Evolutionary conservation across 2,329 filamentous ascomycete species (phyloP).

Genomic region (Xylaria arbuscula): DNA sequence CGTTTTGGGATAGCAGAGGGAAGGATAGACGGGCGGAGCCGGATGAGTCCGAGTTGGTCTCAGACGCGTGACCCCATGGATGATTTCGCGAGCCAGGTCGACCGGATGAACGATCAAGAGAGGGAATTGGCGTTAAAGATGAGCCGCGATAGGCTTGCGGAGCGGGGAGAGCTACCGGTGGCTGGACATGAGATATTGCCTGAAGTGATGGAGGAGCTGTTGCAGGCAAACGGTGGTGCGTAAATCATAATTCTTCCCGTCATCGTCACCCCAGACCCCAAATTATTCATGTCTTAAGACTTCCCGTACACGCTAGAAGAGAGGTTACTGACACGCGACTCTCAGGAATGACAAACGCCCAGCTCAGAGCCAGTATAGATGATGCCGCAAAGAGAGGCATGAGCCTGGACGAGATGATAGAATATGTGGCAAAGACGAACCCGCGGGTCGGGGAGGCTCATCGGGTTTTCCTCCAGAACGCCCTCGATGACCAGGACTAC

Average conservation of each 20-base stretch:
- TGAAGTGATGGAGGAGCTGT: conserved; percentile 35
- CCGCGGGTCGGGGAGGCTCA: conserved; percentile 28
- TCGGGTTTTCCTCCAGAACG: conserved; percentile 37
- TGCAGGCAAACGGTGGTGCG: conserved; percentile 12
- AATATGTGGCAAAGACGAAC: conserved; percentile 13
- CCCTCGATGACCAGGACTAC: conserved; percentile 44
- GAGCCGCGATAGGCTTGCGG: conserved; percentile 13
- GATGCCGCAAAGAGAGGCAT: not conserved
- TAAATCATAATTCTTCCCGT: not conserved
- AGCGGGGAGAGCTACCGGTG: not conserved
- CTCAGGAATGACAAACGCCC: conserved; percentile 23
- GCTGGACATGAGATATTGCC: conserved; percentile 35
- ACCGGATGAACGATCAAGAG: conserved; percentile 32
- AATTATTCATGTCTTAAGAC: not conserved
- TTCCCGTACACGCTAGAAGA: not conserved
- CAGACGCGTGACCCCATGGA: conserved; percentile 39
- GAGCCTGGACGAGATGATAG: conserved; percentile 40
- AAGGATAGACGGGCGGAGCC: conserved; percentile 45
- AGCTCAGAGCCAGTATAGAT: conserved; percentile 29
- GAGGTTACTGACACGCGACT: not conserved
- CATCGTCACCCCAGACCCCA: not conserved
- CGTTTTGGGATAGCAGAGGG: conserved; percentile 46
- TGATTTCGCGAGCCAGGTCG: conserved; percentile 40
- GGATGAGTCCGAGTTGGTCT: conserved; percentile 45
- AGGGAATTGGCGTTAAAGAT: conserved; percentile 11